Conservation (phyloP, 805 yeast species). For the Ogataea thermomethanolica region DNA sequence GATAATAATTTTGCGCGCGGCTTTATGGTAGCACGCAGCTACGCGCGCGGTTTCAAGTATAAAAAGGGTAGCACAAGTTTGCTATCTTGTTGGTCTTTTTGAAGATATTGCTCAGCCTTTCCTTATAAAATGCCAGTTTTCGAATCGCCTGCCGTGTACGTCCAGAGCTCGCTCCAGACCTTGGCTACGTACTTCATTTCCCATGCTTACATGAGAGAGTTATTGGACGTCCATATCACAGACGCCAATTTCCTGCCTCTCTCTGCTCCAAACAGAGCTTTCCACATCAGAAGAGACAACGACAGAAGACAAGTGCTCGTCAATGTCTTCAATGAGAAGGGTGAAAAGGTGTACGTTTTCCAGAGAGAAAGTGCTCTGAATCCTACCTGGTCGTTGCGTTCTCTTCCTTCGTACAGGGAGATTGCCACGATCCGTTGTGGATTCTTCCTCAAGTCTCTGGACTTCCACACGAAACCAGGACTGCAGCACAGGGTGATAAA, state of each 20-base stretch:
- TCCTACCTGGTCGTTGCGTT: slow-evolving; percentile 51
- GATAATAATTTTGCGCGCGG: neutral
- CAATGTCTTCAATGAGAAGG: slow-evolving; percentile 46
- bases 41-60: slow-evolving; percentile 6
- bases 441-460: slow-evolving; percentile 41
- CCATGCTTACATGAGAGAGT: slow-evolving; percentile 38
- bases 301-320: slow-evolving; percentile 41
- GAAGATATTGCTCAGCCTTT: slow-evolving; percentile 11
- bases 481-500: slow-evolving; percentile 43
- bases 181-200: slow-evolving; percentile 41
- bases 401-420: slow-evolving; percentile 43
- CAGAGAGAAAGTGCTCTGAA: slow-evolving; percentile 46
- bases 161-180: slow-evolving; percentile 38
- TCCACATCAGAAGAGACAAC: slow-evolving; percentile 48
- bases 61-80: slow-evolving; percentile 1
- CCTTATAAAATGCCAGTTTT: slow-evolving; percentile 36
- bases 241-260: slow-evolving; percentile 42
- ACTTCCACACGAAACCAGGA: slow-evolving; percentile 45
- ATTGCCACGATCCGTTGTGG: slow-evolving; percentile 52
- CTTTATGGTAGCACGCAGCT: slow-evolving; percentile 3
- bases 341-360: slow-evolving; percentile 44
- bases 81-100: slow-evolving; percentile 10
- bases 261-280: slow-evolving; percentile 37
- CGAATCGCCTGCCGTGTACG: slow-evolving; percentile 47
- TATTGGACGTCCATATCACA: slow-evolving; percentile 38